These are phyloP conservation scores for Smithsoniella earleae DNA, from an alignment of 163 green algal genomes.

Conservation along the genomic window DNA sequence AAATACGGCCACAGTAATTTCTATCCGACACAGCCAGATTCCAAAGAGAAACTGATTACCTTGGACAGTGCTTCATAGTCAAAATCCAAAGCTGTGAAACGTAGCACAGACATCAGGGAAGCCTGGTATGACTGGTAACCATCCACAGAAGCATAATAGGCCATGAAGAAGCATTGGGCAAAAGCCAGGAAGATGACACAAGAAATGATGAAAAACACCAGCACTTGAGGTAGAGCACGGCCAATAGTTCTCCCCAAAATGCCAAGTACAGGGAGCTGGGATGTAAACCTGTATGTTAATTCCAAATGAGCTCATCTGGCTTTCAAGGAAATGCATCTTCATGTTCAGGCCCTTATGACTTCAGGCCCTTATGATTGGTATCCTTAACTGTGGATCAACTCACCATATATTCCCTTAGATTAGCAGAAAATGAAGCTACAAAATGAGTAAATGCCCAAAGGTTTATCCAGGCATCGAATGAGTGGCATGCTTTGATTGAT, in stretches of 20 bases:
- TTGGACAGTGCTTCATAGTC: constrained; percentile 11
- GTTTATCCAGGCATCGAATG: too few species aligned
- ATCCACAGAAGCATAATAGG: background rate
- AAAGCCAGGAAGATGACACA: constrained; percentile 29
- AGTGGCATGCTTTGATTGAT: too few species aligned
- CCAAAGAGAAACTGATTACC: too few species aligned
- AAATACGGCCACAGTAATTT: too few species aligned
- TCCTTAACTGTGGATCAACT: background rate
- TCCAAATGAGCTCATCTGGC: too few species aligned
- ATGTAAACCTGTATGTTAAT: constrained; percentile 17
- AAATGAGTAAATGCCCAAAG: background rate
- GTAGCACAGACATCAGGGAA: constrained; percentile 20
- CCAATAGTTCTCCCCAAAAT: constrained; percentile 23
- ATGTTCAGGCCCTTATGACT: background rate
- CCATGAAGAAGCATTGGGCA: constrained; percentile 31
- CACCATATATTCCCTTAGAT: background rate
- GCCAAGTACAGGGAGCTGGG: constrained; percentile 2
- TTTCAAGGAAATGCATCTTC: too few species aligned
- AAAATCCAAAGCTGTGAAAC: constrained; percentile 25
- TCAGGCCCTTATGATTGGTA: background rate
- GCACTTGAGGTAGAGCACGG: background rate
- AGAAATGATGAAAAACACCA: constrained; percentile 14
- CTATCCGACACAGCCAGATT: too few species aligned
- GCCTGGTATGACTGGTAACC: constrained; percentile 25
- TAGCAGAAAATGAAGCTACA: background rate